Conservation (phyloP, 2,329 filamentous ascomycete species). For the Phaeoacremonium minimum region DNA sequence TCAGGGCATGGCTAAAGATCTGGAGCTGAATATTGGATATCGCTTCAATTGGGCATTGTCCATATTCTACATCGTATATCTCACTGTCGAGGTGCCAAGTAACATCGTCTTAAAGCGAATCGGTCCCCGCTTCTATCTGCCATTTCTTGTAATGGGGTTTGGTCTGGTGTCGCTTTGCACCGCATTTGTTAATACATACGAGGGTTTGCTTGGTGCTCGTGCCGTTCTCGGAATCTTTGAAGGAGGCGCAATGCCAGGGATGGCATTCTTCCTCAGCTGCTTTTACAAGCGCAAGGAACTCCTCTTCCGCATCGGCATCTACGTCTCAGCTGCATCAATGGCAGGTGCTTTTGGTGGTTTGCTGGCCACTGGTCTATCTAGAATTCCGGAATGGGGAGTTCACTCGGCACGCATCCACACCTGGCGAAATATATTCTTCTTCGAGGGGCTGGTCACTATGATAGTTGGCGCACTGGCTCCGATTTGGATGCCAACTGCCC, state of each 20-base stretch:
- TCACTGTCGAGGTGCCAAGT: slow-evolving; percentile 50
- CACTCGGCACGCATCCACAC: slow-evolving; percentile 36
- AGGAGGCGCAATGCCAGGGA: slow-evolving; percentile 53
- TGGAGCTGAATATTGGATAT: slow-evolving; percentile 38
- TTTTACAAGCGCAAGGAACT: slow-evolving; percentile 55
- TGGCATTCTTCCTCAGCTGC: slow-evolving; percentile 50
- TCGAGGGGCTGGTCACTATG: slow-evolving; percentile 53
- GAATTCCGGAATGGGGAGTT: slow-evolving; percentile 47
- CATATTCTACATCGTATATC: slow-evolving; percentile 54
- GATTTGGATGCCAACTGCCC: slow-evolving; percentile 46
- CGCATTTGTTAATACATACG: slow-evolving; percentile 45
- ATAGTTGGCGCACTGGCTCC: slow-evolving; percentile 42
- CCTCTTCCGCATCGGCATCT: slow-evolving; percentile 50
- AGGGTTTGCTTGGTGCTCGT: slow-evolving; percentile 39
- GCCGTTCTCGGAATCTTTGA: slow-evolving; percentile 50
- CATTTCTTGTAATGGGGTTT: slow-evolving; percentile 49
- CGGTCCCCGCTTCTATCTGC: slow-evolving; percentile 48
- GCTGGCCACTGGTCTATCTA: slow-evolving; percentile 45
- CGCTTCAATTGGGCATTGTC: slow-evolving; percentile 55
- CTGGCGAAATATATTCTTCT: slow-evolving; percentile 61
- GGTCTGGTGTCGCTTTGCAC: slow-evolving; percentile 50
- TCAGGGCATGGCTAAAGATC: slow-evolving; percentile 44
- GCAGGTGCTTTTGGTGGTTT: slow-evolving; percentile 56
- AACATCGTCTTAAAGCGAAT: slow-evolving; percentile 51
- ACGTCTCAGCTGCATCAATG: slow-evolving; percentile 48